A percentile compares a stretch with the other conserved stretches of the same genome.
phyloP scores from a whole-genome alignment of 2,329 filamentous ascomycete species.

The Ascocoryne sarcoides region DNA sequence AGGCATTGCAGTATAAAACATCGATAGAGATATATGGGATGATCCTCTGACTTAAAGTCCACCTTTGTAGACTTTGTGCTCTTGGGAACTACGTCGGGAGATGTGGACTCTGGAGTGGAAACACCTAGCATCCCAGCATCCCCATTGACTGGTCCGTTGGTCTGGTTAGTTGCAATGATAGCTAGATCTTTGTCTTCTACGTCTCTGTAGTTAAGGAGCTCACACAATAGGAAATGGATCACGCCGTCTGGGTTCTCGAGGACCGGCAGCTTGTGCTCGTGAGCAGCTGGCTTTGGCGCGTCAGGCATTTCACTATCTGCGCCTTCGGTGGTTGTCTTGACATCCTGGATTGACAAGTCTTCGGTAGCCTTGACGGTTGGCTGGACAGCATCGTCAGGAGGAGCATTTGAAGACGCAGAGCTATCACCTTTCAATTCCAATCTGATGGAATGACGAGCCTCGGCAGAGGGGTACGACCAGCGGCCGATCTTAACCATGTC shows the following conservation, averaged over 20 bases:
- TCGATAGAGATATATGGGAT: constrained; percentile 92
- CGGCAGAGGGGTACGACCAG: constrained; percentile 38
- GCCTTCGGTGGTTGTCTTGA: constrained; percentile 52
- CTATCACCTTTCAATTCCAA: constrained; percentile 24
- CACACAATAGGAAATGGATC: constrained; percentile 87
- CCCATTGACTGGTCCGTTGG: constrained; percentile 15
- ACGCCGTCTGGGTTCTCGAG: constrained; percentile 92
- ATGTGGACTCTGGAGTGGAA: constrained; percentile 6
- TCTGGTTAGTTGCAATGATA: constrained; percentile 15
- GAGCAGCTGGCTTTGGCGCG: constrained; percentile 47
- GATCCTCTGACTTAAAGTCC: constrained; percentile 81
- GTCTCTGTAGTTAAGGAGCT: constrained; percentile 84
- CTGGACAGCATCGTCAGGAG: constrained; percentile 23
- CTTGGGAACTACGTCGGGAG: constrained; percentile 16
- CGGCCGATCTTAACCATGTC: constrained; percentile 69
- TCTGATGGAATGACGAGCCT: constrained; percentile 31
- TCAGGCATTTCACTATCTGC: constrained; percentile 54
- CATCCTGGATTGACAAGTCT: constrained; percentile 33
- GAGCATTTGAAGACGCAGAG: constrained; percentile 10
- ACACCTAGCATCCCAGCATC: constrained; percentile 21
- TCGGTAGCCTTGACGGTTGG: constrained; percentile 29
- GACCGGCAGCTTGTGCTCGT: constrained; percentile 70
- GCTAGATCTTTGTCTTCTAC: constrained; percentile 73
- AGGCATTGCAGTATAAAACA: constrained; percentile 92
- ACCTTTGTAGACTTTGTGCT: constrained; percentile 58